Evolutionary conservation across 208 protist species (phyloP).

Genomic region (Trypanosoma cruzi): DNA sequence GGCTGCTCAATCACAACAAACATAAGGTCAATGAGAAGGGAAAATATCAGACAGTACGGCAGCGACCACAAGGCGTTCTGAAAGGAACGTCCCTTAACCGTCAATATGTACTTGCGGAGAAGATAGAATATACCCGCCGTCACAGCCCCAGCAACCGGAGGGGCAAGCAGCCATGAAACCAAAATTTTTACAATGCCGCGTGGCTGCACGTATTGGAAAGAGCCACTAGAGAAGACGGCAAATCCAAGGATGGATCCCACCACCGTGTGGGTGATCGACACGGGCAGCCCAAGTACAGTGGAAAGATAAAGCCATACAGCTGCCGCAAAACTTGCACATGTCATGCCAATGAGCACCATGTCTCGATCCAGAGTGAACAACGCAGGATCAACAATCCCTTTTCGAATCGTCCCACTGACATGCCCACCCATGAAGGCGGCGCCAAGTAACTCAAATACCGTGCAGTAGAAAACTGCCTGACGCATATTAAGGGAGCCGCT

Average conservation of each 20-base stretch:
- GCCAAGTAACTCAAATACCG: constrained; percentile 79
- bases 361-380: constrained; percentile 74
- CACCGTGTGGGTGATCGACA: constrained; percentile 87
- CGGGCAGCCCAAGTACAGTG: constrained; percentile 75
- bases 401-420: constrained; percentile 75
- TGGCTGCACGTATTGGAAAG: constrained; percentile 53
- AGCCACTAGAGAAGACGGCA: constrained; percentile 55
- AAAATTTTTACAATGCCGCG: constrained; percentile 65
- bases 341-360: constrained; percentile 78
- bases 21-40: constrained; percentile 64
- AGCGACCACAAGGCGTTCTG: constrained; percentile 51
- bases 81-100: constrained; percentile 64
- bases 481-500: constrained; percentile 83
- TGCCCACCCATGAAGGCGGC: constrained; percentile 85
- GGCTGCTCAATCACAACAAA: constrained; percentile 82
- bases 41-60: constrained; percentile 71
- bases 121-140: constrained; percentile 66
- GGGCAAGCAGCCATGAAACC: constrained; percentile 74
- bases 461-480: constrained; percentile 81
- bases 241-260: constrained; percentile 80
- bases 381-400: constrained; percentile 63
- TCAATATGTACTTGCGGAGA: constrained; percentile 64
- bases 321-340: constrained; percentile 63
- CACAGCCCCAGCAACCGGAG: constrained; percentile 50
- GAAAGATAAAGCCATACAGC: constrained; percentile 83